phyloP scores from a whole-genome alignment of 495 filamentous ascomycete genomes.

The Talaromyces wortmannii region DNA sequence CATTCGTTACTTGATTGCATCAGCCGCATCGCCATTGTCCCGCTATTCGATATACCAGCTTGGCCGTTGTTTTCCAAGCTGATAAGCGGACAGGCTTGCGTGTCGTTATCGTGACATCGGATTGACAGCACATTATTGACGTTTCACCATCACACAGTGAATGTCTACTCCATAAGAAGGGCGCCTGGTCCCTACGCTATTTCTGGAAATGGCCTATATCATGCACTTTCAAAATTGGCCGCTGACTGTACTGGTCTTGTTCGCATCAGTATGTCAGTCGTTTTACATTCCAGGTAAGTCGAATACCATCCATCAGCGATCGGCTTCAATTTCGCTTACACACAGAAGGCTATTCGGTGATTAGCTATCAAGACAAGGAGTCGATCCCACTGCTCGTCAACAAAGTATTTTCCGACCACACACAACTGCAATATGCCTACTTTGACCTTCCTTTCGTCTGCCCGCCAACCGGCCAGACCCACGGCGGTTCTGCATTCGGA shows the following conservation, averaged over 20 bases:
- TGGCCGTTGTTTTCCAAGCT: conserved; percentile 11
- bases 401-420: conserved; percentile 91
- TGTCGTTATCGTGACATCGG: conserved; percentile 4
- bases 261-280: conserved; percentile 43
- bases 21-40: conserved; percentile 9
- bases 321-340: not conserved
- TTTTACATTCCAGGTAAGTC: conserved; percentile 75
- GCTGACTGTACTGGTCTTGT: conserved; percentile 30
- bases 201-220: not conserved
- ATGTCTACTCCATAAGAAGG: not conserved
- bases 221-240: conserved; percentile 13
- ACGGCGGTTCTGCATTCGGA: conserved; percentile 63
- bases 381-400: conserved; percentile 86
- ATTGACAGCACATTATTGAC: not conserved
- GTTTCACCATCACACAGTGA: not conserved
- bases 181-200: not conserved
- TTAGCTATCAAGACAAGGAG: conserved; percentile 73
- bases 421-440: conserved; percentile 90
- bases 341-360: conserved; percentile 61
- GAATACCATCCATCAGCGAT: not conserved
- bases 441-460: conserved; percentile 90
- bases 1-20: conserved; percentile 42
- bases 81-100: not conserved
- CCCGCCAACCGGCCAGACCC: conserved; percentile 64
- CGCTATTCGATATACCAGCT: conserved; percentile 5